Percentiles rank a stretch among this genome's conserved stretches.
Conservation (phyloP, 2,329 filamentous ascomycete genomes). For the Sclerotinia subarctica region DNA sequence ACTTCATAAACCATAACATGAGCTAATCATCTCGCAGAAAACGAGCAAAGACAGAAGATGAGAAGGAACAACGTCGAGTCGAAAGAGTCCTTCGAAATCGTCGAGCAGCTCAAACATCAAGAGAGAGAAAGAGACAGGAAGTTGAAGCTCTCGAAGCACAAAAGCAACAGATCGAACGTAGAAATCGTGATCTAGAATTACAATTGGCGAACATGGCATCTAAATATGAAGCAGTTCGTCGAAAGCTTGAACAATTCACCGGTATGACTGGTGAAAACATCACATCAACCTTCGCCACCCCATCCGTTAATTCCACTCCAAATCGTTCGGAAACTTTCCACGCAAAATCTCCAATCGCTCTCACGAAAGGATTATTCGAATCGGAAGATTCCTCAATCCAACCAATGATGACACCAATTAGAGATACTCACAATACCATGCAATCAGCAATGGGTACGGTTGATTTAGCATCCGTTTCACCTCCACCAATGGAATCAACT, state of each 20-base stretch:
- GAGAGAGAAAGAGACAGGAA: constrained; percentile 64
- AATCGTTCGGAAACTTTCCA: constrained; percentile 42
- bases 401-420: constrained; percentile 30
- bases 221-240: constrained; percentile 32
- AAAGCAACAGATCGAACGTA: constrained; percentile 62
- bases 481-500: constrained; percentile 53
- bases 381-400: constrained; percentile 39
- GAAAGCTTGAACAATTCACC: constrained; percentile 32
- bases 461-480: constrained; percentile 56
- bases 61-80: constrained; percentile 96
- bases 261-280: constrained; percentile 28
- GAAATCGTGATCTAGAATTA: constrained; percentile 68
- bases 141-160: constrained; percentile 76
- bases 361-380: constrained; percentile 58
- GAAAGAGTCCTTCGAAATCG: constrained; percentile 96
- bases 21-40: constrained; percentile 55
- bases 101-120: constrained; percentile 91
- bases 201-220: constrained; percentile 46
- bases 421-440: constrained; percentile 34
- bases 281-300: constrained; percentile 41
- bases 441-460: constrained; percentile 48
- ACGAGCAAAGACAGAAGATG: constrained; percentile 96
- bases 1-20: constrained; percentile 12
- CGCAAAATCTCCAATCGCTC: constrained; percentile 46
- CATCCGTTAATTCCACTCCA: constrained; percentile 45